These are phyloP conservation scores for Pseudocercospora crystallina DNA, from an alignment of 2,329 filamentous ascomycete species.

Conservation along the genomic window DNA sequence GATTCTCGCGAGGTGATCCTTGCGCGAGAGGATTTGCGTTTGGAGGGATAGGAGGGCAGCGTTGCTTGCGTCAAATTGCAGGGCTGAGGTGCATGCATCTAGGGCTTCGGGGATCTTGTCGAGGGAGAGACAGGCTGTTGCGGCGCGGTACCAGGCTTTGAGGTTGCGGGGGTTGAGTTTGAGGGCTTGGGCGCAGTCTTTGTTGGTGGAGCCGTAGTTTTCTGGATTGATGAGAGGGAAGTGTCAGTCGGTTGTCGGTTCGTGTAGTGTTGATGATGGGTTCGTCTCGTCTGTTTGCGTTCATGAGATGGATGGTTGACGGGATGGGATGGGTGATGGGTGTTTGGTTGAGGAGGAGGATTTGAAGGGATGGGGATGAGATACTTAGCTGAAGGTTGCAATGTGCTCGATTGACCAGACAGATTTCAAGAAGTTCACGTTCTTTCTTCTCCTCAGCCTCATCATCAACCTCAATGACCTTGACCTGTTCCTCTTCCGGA, in stretches of 20 bases:
- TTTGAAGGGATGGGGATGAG: background rate
- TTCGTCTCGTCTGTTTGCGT: too few species aligned
- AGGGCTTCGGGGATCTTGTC: conserved; percentile 77
- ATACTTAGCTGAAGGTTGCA: conserved; percentile 80
- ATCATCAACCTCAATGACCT: conserved; percentile 55
- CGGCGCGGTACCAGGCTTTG: conserved; percentile 88
- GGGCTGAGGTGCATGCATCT: conserved; percentile 72
- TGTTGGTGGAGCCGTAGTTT: conserved; percentile 84
- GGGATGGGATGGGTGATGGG: background rate
- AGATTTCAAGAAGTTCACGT: conserved; percentile 67
- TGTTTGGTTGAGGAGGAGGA: too few species aligned
- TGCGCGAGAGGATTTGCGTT: conserved; percentile 62
- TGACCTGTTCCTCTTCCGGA: conserved; percentile 8
- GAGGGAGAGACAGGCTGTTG: conserved; percentile 73
- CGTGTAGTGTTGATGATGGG: background rate
- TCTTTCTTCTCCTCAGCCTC: conserved; percentile 61
- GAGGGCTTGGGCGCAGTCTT: conserved; percentile 79
- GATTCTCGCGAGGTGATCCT: conserved; percentile 56
- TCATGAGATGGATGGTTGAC: background rate
- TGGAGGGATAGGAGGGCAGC: conserved; percentile 62
- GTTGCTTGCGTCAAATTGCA: conserved; percentile 71
- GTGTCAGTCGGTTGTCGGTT: background rate
- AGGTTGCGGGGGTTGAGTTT: conserved; percentile 76
- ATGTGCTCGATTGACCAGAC: conserved; percentile 83
- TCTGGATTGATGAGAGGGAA: conserved; percentile 43